Percentiles rank a stretch among this genome's conserved stretches.
Evolutionary conservation across 495 filamentous ascomycete species (phyloP).

Genomic region (Barbatosphaeria neglecta): DNA sequence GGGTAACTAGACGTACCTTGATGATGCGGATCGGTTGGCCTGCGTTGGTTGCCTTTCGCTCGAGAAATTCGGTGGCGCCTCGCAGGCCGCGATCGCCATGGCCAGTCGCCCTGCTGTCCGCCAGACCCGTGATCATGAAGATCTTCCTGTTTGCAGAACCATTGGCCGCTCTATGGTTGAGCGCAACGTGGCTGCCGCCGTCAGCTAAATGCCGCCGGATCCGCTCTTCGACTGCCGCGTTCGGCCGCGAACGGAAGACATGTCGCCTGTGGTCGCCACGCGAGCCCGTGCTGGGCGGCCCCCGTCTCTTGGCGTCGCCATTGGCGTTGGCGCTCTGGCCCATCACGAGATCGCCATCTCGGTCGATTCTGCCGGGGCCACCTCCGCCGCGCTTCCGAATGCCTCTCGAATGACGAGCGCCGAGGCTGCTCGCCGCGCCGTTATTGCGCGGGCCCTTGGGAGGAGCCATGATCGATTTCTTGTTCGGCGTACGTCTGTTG

Average conservation of each 20-base stretch:
- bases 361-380: constrained; percentile 44
- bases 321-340: constrained; percentile 26
- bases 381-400: constrained; percentile 54
- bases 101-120: constrained; percentile 58
- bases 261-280: too few species aligned
- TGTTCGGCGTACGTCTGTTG: not conserved
- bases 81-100: constrained; percentile 62
- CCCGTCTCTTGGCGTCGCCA: constrained; percentile 9
- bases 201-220: not conserved
- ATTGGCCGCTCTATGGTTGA: not conserved
- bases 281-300: not conserved
- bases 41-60: constrained; percentile 58
- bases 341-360: constrained; percentile 79
- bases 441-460: constrained; percentile 19
- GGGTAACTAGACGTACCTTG: constrained; percentile 62
- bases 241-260: too few species aligned
- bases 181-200: not conserved
- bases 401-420: constrained; percentile 27
- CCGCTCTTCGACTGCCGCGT: constrained; percentile 6
- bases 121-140: constrained; percentile 58
- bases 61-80: constrained; percentile 64
- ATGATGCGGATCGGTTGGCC: constrained; percentile 54
- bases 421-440: not conserved
- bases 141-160: constrained; percentile 16
- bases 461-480: constrained; percentile 27